Evolutionary conservation across 352 stramenopile species (phyloP).

Genomic region (Stramenopiles sp.): DNA sequence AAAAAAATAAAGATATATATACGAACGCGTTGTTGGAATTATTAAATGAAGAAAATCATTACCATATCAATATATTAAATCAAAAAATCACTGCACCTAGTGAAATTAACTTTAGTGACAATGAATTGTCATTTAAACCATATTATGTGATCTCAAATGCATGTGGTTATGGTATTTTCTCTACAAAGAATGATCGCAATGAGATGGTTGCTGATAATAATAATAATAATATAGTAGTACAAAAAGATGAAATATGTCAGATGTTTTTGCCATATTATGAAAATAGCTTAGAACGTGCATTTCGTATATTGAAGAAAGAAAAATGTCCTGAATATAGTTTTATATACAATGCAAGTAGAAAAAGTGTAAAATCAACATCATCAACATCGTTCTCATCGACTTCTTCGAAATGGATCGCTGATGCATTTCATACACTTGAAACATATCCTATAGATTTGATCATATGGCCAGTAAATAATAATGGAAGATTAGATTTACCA

Average conservation of each 20-base stretch:
- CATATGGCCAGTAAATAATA: constrained; percentile 7
- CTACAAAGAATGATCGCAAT: not conserved
- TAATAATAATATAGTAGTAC: no score
- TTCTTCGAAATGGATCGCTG: not conserved
- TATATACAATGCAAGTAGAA: no score
- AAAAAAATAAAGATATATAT: not conserved
- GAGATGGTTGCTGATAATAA: not conserved
- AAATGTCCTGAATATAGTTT: no score
- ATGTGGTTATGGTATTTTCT: not conserved
- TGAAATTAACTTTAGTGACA: constrained; percentile 13
- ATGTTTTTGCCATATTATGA: no score
- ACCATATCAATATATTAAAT: constrained; percentile 10
- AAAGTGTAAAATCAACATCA: not conserved
- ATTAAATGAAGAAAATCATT: not conserved
- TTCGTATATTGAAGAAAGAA: no score
- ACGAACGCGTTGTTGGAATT: not conserved
- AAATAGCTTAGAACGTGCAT: no score
- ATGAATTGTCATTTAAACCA: constrained; percentile 12
- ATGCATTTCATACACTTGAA: not conserved
- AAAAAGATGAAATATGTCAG: no score
- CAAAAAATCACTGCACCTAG: constrained; percentile 11
- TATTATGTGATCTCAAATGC: not conserved
- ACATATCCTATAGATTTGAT: constrained; percentile 10
- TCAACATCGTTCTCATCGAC: not conserved
- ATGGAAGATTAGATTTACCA: constrained; percentile 1